Evolutionary conservation across 2,329 filamentous ascomycete species (phyloP).

Genomic region (Pseudogymnoascus sp.): DNA sequence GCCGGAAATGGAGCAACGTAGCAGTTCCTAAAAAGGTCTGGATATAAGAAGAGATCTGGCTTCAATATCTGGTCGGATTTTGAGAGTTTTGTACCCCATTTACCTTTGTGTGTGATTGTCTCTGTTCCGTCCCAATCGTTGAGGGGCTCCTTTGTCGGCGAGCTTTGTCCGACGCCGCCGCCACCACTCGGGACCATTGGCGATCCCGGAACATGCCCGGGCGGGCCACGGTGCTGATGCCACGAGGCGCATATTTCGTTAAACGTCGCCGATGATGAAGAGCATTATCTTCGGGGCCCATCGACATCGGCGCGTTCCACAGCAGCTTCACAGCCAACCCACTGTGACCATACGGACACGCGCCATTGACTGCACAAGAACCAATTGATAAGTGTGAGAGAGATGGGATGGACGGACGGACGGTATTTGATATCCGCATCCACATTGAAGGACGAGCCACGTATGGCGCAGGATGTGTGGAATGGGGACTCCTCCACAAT

Average conservation of each 20-base stretch:
- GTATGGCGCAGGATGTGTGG: neutral
- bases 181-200: slow-evolving; percentile 2
- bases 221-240: neutral
- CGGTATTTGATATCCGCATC: neutral
- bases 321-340: neutral
- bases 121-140: neutral
- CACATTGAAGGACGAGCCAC: neutral
- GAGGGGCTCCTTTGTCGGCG: neutral
- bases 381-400: neutral
- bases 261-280: neutral
- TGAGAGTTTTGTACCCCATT: neutral
- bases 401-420: neutral
- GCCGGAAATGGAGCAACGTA: neutral
- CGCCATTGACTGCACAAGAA: neutral
- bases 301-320: neutral
- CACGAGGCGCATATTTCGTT: slow-evolving; percentile 1
- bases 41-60: neutral
- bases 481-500: slow-evolving; percentile 5
- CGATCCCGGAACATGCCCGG: neutral
- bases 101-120: neutral
- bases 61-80: neutral
- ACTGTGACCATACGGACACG: neutral
- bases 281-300: neutral
- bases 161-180: neutral
- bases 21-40: neutral